Base-by-base conservation (phyloP, 768 basidiomycete species). In the Tylopilus sp. region DNA sequence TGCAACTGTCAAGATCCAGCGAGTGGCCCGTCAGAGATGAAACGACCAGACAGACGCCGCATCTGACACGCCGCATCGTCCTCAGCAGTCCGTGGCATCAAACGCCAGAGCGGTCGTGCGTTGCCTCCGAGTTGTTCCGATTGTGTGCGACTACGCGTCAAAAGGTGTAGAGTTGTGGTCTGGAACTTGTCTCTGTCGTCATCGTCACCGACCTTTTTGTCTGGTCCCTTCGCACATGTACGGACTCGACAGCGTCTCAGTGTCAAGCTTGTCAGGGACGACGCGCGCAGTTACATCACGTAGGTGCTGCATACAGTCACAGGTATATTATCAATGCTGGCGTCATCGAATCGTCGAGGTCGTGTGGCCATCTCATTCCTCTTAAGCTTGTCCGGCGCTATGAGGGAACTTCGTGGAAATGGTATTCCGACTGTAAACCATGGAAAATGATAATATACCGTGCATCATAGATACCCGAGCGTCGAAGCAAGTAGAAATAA, bases 71-170 rank as follows among this genome's bases (percentile, higher is more conserved):
- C 34, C 29, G 11, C 7, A 10, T 36, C 12, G 29, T 21, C 31
- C 24, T 25, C 19, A 33, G 28, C 44, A 45, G 26, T 17, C 22
- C 41, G 33, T 33, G 37, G 10, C 33, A 36, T 44, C 25, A 2
- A 12, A 31, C n/a, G 16, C 36, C 52, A 40, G 52, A 30, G 13
- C 24, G 21, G n/a, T n/a, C n/a, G n/a, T n/a, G n/a, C n/a, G n/a
- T n/a, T n/a, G n/a, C n/a, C n/a, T n/a, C n/a, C n/a, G n/a, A n/a
- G n/a, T n/a, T n/a, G n/a, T n/a, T n/a, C 87, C 83, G 33, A 87
- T 71, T 24, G 86, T 87, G 59, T 88, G 86, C 30, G 85, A 61
- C 79, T 82, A 85, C 19, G 84, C 86, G 55, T 89, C 87, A 46
- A 24, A 26, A 10, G 8, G 42, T 65, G 88, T 66, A n/a, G n/a